Base-by-base conservation (phyloP, 805 yeast species). In the Ogataea pignaliae region DNA sequence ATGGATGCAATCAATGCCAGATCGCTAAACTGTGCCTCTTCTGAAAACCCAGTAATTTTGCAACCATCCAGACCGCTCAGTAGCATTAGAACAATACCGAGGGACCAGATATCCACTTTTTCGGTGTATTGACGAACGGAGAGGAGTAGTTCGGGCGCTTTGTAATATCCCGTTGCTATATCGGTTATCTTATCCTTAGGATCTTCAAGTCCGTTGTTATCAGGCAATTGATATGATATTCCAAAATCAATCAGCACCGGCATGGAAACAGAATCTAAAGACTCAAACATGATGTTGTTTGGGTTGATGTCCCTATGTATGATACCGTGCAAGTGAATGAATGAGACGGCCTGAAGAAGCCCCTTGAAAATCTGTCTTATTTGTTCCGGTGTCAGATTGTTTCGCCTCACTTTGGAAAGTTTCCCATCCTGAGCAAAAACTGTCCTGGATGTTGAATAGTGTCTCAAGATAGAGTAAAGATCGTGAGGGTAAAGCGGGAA, bases 271-370 rank as follows among this genome's bases (percentile, higher is more conserved):
- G 7, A 4, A 10, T 55, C 54, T n/a, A 43, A 41, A 5, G 55
- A 55, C 41, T 60, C 26, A 41, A 65, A 61, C 59, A 66, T 52
- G 36, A 66, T 57, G 40, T 86, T 86, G 56, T 84, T 89, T 0
- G 91, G 91, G 54, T 86, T 86, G 52, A 86, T 79, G 64, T 86
- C 95, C 53, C 95, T 66, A 60, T 86, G 93, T 15, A 66, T 66
- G 15, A 66, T 83, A 6, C 85, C 88, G 41, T 80, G 71, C 8
- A 72, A 62, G 59, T 93, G 97, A 42, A 86, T 72, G 57, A 78
- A 85, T 32, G 68, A 63, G 21, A 87, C 63, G 2, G 83, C 85
- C 33, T 65, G 59, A 18, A 66, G 65, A 9, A 65, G 53, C 51
- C 63, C 73, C 31, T 53, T 62, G 13, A 74, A 57, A 2, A 76